These are phyloP conservation scores for Kluyveromyces siamensis DNA, from an alignment of 805 yeast genomes.

Conservation along the genomic window DNA sequence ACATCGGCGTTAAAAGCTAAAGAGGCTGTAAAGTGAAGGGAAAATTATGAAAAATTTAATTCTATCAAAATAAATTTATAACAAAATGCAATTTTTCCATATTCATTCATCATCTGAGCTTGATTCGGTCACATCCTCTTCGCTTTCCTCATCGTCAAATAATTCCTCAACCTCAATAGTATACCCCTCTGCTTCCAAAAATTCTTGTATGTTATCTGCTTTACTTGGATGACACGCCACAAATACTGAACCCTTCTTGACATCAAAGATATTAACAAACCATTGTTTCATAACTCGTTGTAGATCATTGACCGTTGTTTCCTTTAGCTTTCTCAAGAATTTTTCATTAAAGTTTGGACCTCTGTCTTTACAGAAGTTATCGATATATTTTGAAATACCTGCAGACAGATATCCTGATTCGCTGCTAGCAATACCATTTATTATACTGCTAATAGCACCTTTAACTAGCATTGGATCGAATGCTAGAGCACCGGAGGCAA, in stretches of 20 bases:
- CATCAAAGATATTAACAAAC: slow-evolving; percentile 55
- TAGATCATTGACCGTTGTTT: slow-evolving; percentile 38
- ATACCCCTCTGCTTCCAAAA: slow-evolving; percentile 50
- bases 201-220: slow-evolving; percentile 35
- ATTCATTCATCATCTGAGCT: not conserved
- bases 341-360: slow-evolving; percentile 55
- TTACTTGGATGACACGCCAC: slow-evolving; percentile 67
- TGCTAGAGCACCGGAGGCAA: slow-evolving; percentile 41
- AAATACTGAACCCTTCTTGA: slow-evolving; percentile 50
- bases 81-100: too few relatives aligned
- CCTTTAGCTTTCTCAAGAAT: slow-evolving; percentile 45
- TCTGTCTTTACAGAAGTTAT: slow-evolving; percentile 55
- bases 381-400: slow-evolving; percentile 56
- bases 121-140: slow-evolving; percentile 9
- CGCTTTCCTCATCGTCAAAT: slow-evolving; percentile 24
- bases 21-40: too few relatives aligned
- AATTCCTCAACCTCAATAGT: slow-evolving; percentile 49
- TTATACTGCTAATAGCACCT: slow-evolving; percentile 70
- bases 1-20: too few relatives aligned
- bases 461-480: slow-evolving; percentile 55
- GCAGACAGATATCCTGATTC: slow-evolving; percentile 61
- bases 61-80: too few relatives aligned
- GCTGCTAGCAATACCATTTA: slow-evolving; percentile 57
- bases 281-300: slow-evolving; percentile 41
- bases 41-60: too few relatives aligned